Conservation (phyloP, 108 stramenopile species). For the Pelagomonas calceolata region DNA sequence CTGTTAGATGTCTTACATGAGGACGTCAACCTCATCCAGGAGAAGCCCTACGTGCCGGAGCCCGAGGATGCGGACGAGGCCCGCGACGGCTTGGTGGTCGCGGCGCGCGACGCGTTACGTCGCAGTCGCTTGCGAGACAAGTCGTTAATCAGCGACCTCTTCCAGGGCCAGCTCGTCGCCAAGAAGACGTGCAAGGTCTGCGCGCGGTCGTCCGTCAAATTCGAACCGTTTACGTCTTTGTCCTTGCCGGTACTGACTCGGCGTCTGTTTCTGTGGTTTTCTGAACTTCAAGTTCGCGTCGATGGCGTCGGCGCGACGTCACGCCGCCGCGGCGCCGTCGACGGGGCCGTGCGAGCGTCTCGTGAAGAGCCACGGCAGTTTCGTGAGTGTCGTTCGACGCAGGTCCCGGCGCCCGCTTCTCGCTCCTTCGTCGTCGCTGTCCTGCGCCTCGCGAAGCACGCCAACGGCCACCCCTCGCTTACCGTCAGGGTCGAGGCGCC, state of each 20-base stretch:
- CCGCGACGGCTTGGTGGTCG: conserved; percentile 45
- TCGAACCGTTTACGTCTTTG: conserved; percentile 90
- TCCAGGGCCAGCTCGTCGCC: conserved; percentile 86
- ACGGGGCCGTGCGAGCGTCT: conserved; percentile 15
- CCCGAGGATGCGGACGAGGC: conserved; percentile 63
- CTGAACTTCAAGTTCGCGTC: no score
- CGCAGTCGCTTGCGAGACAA: conserved; percentile 69
- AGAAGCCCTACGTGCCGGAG: conserved; percentile 78
- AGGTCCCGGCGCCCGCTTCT: no score
- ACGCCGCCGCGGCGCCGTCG: no score
- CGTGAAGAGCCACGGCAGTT: conserved; percentile 10
- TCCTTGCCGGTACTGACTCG: conserved; percentile 82
- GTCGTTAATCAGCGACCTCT: conserved; percentile 78
- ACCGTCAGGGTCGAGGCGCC: conserved; percentile 21
- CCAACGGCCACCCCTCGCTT: no score
- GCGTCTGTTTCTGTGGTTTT: no score
- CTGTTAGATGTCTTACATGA: conserved; percentile 81
- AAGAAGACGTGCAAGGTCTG: conserved; percentile 61
- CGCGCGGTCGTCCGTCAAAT: conserved; percentile 58
- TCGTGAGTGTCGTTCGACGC: conserved; percentile 5
- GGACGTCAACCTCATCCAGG: conserved; percentile 79
- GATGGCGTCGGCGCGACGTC: no score
- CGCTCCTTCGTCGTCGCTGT: no score
- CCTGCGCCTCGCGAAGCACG: no score
- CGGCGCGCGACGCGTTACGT: conserved; percentile 71